Evolutionary conservation across 768 basidiomycete genomes (phyloP).

Genomic region (Collybia mongolica): DNA sequence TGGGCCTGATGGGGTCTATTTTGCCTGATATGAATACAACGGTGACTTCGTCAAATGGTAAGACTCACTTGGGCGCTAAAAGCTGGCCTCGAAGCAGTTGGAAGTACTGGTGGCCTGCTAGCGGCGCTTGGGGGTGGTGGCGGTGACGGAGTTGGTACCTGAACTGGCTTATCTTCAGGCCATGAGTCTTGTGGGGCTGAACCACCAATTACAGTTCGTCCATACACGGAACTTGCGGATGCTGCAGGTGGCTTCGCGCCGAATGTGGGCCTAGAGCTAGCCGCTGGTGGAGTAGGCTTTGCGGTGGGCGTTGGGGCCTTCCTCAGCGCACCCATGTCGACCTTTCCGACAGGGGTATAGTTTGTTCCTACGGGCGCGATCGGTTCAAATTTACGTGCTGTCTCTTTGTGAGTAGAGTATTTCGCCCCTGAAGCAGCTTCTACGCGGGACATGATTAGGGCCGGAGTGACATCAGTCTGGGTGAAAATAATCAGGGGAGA

Average conservation of each 20-base stretch:
- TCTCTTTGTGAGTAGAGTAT: conserved; percentile 83
- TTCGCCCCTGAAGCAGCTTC: conserved; percentile 87
- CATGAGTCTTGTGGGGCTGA: conserved; percentile 58
- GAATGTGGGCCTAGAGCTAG: conserved; percentile 48
- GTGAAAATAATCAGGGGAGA: conserved; percentile 1
- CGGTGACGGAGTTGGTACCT: conserved; percentile 37
- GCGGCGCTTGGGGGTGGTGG: conserved; percentile 36
- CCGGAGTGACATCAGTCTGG: conserved; percentile 79
- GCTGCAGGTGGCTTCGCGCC: conserved; percentile 33
- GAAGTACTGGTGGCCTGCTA: conserved; percentile 46
- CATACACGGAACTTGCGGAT: conserved; percentile 44
- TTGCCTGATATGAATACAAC: background rate
- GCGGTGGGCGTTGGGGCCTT: conserved; percentile 39
- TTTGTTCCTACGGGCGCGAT: conserved; percentile 80
- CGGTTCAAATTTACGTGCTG: conserved; percentile 69
- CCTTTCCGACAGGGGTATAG: conserved; percentile 74
- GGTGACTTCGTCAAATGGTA: background rate
- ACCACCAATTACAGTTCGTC: conserved; percentile 31
- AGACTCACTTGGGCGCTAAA: conserved; percentile 31
- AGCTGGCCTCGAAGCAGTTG: conserved; percentile 39
- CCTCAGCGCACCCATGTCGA: conserved; percentile 64
- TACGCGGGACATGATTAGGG: conserved; percentile 82
- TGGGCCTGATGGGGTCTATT: conserved; percentile 8
- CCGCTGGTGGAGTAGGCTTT: conserved; percentile 37
- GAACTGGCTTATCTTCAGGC: conserved; percentile 47